These are phyloP conservation scores for Pyrus pyrifolia DNA, from an alignment of 306 rosid species.

Conservation along the genomic window DNA sequence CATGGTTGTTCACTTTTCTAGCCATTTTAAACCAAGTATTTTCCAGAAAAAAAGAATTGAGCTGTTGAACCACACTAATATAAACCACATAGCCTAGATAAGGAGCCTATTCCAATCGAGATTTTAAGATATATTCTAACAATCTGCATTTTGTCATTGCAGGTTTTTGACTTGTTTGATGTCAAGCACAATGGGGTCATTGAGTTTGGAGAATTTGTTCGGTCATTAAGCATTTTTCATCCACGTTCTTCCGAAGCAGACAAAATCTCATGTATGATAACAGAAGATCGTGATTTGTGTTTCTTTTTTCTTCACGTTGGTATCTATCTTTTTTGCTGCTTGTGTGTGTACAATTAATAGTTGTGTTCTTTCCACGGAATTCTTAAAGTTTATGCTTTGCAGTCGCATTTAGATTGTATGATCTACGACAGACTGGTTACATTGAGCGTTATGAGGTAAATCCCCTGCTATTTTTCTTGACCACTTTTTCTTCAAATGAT, in stretches of 20 bases:
- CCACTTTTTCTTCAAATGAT: neutral
- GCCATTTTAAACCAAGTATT: neutral
- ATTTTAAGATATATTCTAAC: neutral
- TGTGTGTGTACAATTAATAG: neutral
- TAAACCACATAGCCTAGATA: neutral
- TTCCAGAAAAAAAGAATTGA: neutral
- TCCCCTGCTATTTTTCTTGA: neutral
- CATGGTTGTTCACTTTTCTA: neutral
- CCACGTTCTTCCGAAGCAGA: slow-evolving; percentile 46
- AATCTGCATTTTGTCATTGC: neutral
- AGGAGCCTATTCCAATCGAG: neutral
- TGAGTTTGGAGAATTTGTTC: slow-evolving; percentile 71
- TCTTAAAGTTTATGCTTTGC: slow-evolving; percentile 9
- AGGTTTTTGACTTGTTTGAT: slow-evolving; percentile 80
- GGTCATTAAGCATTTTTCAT: slow-evolving; percentile 69
- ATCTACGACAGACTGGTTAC: slow-evolving; percentile 54
- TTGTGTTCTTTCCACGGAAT: neutral
- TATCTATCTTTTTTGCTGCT: neutral
- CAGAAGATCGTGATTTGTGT: neutral
- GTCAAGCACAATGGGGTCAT: slow-evolving; percentile 56
- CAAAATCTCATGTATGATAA: slow-evolving; percentile 57
- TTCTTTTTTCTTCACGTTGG: neutral
- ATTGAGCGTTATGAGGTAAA: slow-evolving; percentile 51
- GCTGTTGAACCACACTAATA: neutral
- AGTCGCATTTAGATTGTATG: slow-evolving; percentile 77